phyloP scores from a whole-genome alignment of 345 rosid species.

The Brassica napus region Da-Ae NC_063443.1:15761001-15761500 shows the following conservation, averaged over 20 bases:
- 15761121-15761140: background rate
- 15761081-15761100: background rate
- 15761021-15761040: background rate
- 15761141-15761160: background rate
- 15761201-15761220: background rate
- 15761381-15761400: conserved; percentile 21
- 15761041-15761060: background rate
- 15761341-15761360: background rate
- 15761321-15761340: background rate
- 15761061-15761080: background rate
- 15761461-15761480: background rate
- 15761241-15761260: no score
- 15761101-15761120: background rate
- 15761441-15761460: background rate
- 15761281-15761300: background rate
- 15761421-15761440: background rate
- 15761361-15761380: conserved; percentile 6
- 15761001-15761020: background rate
- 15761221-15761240: background rate
- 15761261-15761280: background rate
- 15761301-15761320: conserved; percentile 18
- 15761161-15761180: background rate
- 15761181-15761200: background rate
- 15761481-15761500: background rate
- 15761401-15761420: background rate